phyloP scores from a whole-genome alignment of 306 rosid species.

The Pueraria montana region DNA sequence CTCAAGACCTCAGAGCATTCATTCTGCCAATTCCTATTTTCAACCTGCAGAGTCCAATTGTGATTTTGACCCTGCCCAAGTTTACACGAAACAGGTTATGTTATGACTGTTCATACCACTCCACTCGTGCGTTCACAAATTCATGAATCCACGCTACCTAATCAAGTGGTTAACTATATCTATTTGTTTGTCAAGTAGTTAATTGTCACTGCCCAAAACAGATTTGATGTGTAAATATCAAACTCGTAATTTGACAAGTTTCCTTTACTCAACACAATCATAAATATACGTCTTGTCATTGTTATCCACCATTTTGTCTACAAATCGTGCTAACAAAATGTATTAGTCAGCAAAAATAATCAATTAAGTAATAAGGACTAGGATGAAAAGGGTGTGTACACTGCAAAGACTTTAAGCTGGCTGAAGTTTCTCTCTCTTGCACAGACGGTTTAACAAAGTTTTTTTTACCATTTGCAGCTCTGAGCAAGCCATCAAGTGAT shows the following conservation, averaged over 20 bases:
- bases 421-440: not conserved
- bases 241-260: not conserved
- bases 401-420: too few species aligned
- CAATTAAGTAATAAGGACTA: not conserved
- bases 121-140: not conserved
- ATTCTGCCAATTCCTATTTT: not conserved
- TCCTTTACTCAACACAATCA: not conserved
- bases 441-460: too few species aligned
- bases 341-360: not conserved
- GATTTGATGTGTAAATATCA: not conserved
- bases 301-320: not conserved
- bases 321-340: not conserved
- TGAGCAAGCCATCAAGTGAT: not conserved
- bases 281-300: not conserved
- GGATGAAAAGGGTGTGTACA: not conserved
- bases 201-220: not conserved
- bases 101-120: not conserved
- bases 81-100: too few species aligned
- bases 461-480: not conserved
- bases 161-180: not conserved
- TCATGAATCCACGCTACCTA: not conserved
- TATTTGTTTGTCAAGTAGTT: not conserved
- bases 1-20: not conserved
- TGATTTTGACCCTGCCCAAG: not conserved
- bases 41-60: not conserved